Evolutionary conservation across 306 rosid species (phyloP).

Genomic region (Castanea sativa): DNA sequence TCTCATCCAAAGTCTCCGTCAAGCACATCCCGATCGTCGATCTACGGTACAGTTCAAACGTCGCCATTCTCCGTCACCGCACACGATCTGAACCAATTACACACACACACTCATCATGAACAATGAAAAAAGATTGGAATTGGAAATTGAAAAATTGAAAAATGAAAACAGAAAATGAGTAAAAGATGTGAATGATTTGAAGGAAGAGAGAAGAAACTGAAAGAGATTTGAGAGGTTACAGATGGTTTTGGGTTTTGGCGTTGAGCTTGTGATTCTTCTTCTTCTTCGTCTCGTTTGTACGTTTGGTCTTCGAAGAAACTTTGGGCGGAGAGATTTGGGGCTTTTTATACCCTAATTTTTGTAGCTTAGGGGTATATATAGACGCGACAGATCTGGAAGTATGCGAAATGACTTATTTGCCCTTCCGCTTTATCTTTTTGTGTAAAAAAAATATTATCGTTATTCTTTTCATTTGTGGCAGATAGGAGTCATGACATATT

Average conservation of each 20-base stretch:
- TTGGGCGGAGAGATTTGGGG: slow-evolving; percentile 73
- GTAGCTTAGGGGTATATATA: slow-evolving; percentile 69
- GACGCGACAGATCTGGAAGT: slow-evolving; percentile 24
- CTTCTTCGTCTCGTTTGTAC: slow-evolving; percentile 25
- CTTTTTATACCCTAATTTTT: slow-evolving; percentile 76
- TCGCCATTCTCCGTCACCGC: slow-evolving; percentile 58
- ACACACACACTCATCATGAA: neutral
- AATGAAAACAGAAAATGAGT: neutral
- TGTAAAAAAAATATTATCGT: too few species aligned
- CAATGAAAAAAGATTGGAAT: too few species aligned
- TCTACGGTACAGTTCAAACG: slow-evolving; percentile 86
- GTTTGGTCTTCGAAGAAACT: slow-evolving; percentile 33
- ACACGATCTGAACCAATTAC: slow-evolving; percentile 43
- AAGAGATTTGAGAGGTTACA: slow-evolving; percentile 16
- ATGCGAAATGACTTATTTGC: slow-evolving; percentile 14
- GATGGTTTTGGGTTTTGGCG: slow-evolving; percentile 1
- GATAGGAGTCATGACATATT: too few species aligned
- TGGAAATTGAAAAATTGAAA: too few species aligned
- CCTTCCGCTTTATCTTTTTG: neutral
- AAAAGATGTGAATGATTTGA: neutral
- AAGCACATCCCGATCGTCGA: slow-evolving; percentile 90
- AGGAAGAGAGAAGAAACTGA: neutral
- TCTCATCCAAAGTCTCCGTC: slow-evolving; percentile 88
- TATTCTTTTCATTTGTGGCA: neutral
- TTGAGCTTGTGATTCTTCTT: neutral